A percentile compares a stretch with the other conserved stretches of the same genome.
phyloP scores from a whole-genome alignment of 2,329 filamentous ascomycete genomes.

The Clonostachys sp. region DNA sequence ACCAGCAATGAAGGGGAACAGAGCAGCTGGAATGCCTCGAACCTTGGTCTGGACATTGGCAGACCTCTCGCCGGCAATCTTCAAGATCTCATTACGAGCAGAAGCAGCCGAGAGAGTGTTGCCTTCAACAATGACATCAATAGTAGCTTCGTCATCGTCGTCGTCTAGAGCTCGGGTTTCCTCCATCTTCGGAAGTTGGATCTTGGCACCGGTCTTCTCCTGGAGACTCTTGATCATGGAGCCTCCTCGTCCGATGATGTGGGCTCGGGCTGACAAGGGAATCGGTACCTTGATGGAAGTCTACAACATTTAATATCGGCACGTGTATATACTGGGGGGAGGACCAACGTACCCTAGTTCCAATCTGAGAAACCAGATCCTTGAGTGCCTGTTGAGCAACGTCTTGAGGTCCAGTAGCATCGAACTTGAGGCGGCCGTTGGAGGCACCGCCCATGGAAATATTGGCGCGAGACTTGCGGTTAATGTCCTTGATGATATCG shows the following conservation, averaged over 20 bases:
- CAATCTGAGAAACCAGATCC: constrained; percentile 84
- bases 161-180: constrained; percentile 49
- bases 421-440: constrained; percentile 72
- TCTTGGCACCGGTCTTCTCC: constrained; percentile 82
- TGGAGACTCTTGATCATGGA: constrained; percentile 86
- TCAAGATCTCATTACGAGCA: constrained; percentile 77
- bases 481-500: constrained; percentile 87
- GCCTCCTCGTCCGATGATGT: constrained; percentile 91
- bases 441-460: constrained; percentile 73
- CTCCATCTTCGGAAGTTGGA: constrained; percentile 82
- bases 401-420: constrained; percentile 78
- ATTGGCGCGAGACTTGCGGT: constrained; percentile 83
- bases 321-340: neutral
- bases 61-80: constrained; percentile 82
- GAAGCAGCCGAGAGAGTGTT: constrained; percentile 83
- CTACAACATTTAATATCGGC: constrained; percentile 14
- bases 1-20: constrained; percentile 92
- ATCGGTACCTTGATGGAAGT: constrained; percentile 70
- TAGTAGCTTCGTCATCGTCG: constrained; percentile 75
- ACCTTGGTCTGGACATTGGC: constrained; percentile 78
- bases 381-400: constrained; percentile 83
- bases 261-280: constrained; percentile 75
- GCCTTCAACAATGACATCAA: constrained; percentile 86
- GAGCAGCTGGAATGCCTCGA: constrained; percentile 81
- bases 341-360: constrained; percentile 62